Conservation (phyloP, 129 eudicot genomes). For the Saposhnikovia divaricata region DNA sequence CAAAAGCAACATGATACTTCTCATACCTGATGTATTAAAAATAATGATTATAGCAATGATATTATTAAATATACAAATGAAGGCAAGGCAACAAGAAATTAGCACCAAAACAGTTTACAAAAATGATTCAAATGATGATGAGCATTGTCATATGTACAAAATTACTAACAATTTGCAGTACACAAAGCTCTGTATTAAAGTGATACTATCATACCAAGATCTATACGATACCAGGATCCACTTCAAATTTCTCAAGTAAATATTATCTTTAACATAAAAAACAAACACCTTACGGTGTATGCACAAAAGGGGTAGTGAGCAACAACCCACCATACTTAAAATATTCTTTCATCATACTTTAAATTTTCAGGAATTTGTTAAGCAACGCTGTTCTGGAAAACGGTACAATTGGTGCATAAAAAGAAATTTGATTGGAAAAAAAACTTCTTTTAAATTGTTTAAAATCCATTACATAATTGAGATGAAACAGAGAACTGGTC, state of each 20-base stretch:
- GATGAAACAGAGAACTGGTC: not conserved
- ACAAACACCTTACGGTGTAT: not conserved
- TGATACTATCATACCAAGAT: not conserved
- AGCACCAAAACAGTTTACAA: not conserved
- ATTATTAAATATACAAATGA: not conserved
- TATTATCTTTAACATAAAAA: not conserved
- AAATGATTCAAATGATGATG: not conserved
- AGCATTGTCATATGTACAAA: not conserved
- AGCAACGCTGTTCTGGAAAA: not conserved
- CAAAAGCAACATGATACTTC: conserved; percentile 76
- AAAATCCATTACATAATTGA: not conserved
- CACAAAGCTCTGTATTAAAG: not conserved
- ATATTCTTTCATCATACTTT: not conserved
- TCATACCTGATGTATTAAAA: conserved; percentile 56
- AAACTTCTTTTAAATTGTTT: not conserved
- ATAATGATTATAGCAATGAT: not conserved
- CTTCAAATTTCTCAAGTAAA: not conserved
- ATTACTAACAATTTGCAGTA: not conserved
- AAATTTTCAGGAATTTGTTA: not conserved
- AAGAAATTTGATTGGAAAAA: not conserved
- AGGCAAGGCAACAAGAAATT: not conserved
- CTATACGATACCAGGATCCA: not conserved
- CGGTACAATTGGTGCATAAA: not conserved
- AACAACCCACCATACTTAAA: not conserved
- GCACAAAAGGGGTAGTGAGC: not conserved